A percentile compares a stretch with the other conserved stretches of the same genome.
These are phyloP conservation scores for Ganoderma lucidum DNA, from an alignment of 1,284 basidiomycete species.

Conservation along the genomic window DNA sequence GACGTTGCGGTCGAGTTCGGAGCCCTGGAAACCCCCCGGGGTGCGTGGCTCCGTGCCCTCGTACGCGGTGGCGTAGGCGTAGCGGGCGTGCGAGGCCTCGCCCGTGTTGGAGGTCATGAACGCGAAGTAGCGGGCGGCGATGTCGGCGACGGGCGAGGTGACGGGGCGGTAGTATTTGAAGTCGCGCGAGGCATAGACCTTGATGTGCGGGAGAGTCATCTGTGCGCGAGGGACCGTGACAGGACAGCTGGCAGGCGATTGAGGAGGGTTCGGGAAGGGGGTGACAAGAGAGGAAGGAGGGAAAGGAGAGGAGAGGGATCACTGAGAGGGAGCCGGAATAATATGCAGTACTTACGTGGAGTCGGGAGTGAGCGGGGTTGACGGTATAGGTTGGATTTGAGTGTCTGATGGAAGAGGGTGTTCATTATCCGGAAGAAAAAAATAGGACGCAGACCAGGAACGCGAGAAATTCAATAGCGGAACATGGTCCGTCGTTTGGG, in stretches of 20 bases:
- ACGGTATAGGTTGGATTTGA: background rate
- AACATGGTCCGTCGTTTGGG: background rate
- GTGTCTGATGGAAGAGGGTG: background rate
- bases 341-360: background rate
- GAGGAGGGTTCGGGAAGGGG: background rate
- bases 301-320: background rate
- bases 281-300: background rate
- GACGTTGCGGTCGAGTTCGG: slow-evolving; percentile 3
- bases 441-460: background rate
- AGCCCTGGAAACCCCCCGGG: slow-evolving; percentile 5
- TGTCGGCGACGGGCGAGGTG: slow-evolving; percentile 8
- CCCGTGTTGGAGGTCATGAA: slow-evolving; percentile 3
- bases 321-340: background rate
- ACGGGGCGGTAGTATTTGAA: slow-evolving; percentile 8
- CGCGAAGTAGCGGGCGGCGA: slow-evolving; percentile 4
- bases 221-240: background rate
- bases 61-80: slow-evolving; percentile 2
- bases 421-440: background rate
- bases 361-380: background rate
- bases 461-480: background rate
- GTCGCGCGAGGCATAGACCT: slow-evolving; percentile 8
- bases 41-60: slow-evolving; percentile 1
- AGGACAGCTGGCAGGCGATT: background rate
- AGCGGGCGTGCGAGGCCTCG: slow-evolving; percentile 5
- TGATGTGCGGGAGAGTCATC: slow-evolving; percentile 3